These are phyloP conservation scores for Globisporangium mamillatum DNA, from an alignment of 352 stramenopile genomes.

Conservation along the genomic window DNA sequence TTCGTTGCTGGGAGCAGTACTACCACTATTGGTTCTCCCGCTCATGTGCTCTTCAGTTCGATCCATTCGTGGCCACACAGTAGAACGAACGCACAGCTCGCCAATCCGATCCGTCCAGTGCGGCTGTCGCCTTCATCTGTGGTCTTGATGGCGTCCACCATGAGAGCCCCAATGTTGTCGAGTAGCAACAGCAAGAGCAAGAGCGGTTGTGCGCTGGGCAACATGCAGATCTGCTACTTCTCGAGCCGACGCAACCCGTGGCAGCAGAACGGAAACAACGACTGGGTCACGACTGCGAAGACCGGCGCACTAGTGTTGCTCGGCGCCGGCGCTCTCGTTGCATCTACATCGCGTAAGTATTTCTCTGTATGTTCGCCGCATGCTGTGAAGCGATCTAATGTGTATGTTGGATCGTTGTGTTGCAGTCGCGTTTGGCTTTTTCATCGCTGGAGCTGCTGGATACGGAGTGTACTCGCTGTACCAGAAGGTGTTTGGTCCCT, in stretches of 20 bases:
- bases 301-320: conserved; percentile 59
- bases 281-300: conserved; percentile 59
- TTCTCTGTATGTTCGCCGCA: background rate
- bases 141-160: background rate
- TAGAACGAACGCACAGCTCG: background rate
- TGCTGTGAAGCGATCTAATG: background rate
- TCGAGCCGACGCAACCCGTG: conserved; percentile 38
- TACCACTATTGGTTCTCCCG: background rate
- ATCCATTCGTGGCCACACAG: background rate
- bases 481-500: conserved; percentile 52
- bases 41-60: conserved; percentile 4
- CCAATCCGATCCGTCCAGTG: background rate
- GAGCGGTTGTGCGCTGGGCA: background rate
- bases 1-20: background rate
- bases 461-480: conserved; percentile 78
- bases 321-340: conserved; percentile 52
- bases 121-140: background rate
- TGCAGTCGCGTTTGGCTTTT: conserved; percentile 66
- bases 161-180: background rate
- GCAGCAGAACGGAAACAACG: conserved; percentile 25
- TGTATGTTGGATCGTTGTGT: background rate
- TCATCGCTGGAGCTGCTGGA: conserved; percentile 61
- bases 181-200: background rate
- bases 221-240: conserved; percentile 29
- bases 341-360: conserved; percentile 58